Evolutionary conservation across 768 basidiomycete species (phyloP), one percentile per base, ranked within the genome.

Genomic region (Mrakia blollopis): DNA sequence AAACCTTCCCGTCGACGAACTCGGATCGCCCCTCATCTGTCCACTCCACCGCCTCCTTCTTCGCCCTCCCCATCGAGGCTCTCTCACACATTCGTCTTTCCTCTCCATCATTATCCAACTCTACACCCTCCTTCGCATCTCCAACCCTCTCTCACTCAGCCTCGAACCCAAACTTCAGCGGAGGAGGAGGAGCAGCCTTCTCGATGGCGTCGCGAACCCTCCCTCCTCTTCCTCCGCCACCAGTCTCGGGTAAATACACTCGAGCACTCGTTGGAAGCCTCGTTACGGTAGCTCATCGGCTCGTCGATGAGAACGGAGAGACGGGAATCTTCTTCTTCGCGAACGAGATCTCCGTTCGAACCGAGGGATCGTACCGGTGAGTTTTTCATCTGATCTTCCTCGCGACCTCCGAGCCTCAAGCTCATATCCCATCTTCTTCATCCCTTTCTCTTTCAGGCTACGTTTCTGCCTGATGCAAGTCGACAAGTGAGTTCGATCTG

Each of bases 311-410:
- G 81, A 89, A 94, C 83, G 90, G 91, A 78, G 89, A 90, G 79
- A 87, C 88, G 71, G 95, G 94, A 10, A 91, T 97, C 79, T 98
- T 93, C 84, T 98, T 97, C 85, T 89, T 97, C 78, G 93, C 95
- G 85, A 93, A 94, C 83, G 95, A 97, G 85, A 85, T 98, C 72
- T 94, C 92, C 65, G 91, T 98, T 68, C 88, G 95, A 76, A 95
- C 92, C 28, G 95, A 98, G 88, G 94, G 94, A 30, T 89, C 87
- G 37, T 98, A 94, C 86, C 89, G 47, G 47, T 50, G 11, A 50
- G 47, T 21, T 18, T 14, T 11, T 5, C 11, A 41, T 41, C 39
- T 41, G n/a, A 41, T 50, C 47, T 21, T 50, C 47, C 18, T 2
- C 18, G 0, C 14, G 1, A 14, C 47, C 47, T 21, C 44, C 47